A percentile compares a stretch with the other conserved stretches of the same genome.
These are phyloP conservation scores for Aspergillus texensis DNA, from an alignment of 2,329 filamentous ascomycete species.

Conservation along the genomic window DNA sequence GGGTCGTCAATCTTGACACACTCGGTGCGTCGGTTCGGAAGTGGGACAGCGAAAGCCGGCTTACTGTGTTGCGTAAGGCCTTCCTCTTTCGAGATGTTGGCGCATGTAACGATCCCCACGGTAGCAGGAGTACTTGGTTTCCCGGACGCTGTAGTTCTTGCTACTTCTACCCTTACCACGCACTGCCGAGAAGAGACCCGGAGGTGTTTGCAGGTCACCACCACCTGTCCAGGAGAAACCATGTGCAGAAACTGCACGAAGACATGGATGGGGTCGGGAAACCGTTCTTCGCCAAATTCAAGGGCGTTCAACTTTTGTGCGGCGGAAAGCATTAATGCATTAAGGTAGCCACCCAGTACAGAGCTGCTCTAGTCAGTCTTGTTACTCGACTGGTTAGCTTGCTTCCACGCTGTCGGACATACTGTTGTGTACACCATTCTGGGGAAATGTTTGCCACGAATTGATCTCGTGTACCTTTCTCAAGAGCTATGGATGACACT, in stretches of 20 bases:
- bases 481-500: slow-evolving; percentile 17
- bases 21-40: slow-evolving; percentile 19
- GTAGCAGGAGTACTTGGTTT: slow-evolving; percentile 4
- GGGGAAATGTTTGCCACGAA: slow-evolving; percentile 19
- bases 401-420: slow-evolving; percentile 11
- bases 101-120: slow-evolving; percentile 21
- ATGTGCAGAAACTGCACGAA: slow-evolving; percentile 25
- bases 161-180: slow-evolving; percentile 22
- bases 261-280: slow-evolving; percentile 23
- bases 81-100: slow-evolving; percentile 19
- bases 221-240: slow-evolving; percentile 19
- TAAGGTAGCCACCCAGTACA: slow-evolving; percentile 25
- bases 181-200: slow-evolving; percentile 21
- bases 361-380: slow-evolving; percentile 22
- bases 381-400: background rate
- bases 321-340: slow-evolving; percentile 23
- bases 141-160: background rate
- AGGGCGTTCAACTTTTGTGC: slow-evolving; percentile 16
- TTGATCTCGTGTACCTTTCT: slow-evolving; percentile 14
- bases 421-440: slow-evolving; percentile 29
- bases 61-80: slow-evolving; percentile 18
- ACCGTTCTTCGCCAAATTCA: slow-evolving; percentile 14
- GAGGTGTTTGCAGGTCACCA: slow-evolving; percentile 18
- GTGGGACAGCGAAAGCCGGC: background rate
- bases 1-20: slow-evolving; percentile 25